Conservation (phyloP, 306 rosid species). For the Pyrus betulifolia region DNA sequence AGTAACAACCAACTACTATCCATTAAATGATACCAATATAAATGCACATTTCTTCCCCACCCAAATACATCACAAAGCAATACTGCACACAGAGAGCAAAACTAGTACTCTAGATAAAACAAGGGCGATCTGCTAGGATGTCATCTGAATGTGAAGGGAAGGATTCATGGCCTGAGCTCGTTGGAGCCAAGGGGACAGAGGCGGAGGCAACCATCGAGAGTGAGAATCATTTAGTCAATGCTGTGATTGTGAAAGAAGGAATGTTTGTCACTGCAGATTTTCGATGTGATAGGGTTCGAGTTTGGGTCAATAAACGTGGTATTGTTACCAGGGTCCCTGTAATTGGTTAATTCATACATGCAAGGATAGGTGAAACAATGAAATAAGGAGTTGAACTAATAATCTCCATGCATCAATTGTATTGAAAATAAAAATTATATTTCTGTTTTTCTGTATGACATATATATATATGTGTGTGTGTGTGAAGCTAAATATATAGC, state of each 20-base stretch:
- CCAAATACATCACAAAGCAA: neutral
- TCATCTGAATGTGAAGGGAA: conserved; percentile 13
- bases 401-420: neutral
- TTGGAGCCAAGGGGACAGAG: conserved; percentile 30
- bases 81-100: neutral
- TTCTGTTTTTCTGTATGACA: neutral
- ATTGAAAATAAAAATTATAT: too few relatives aligned
- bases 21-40: neutral
- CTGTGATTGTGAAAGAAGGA: conserved; percentile 23
- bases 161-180: conserved; percentile 50
- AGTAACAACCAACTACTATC: neutral
- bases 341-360: conserved; percentile 22
- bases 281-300: conserved; percentile 43
- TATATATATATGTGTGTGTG: too few relatives aligned
- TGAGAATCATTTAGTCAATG: conserved; percentile 22
- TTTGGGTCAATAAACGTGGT: conserved; percentile 26
- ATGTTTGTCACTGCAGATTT: conserved; percentile 22
- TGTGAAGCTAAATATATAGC: neutral
- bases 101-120: neutral
- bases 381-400: neutral
- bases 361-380: neutral
- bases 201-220: conserved; percentile 28
- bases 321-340: conserved; percentile 29
- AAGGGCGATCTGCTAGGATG: neutral
- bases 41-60: neutral